Evolutionary conservation across 495 filamentous ascomycete species (phyloP).

Genomic region (Haplographium delicatum): DNA sequence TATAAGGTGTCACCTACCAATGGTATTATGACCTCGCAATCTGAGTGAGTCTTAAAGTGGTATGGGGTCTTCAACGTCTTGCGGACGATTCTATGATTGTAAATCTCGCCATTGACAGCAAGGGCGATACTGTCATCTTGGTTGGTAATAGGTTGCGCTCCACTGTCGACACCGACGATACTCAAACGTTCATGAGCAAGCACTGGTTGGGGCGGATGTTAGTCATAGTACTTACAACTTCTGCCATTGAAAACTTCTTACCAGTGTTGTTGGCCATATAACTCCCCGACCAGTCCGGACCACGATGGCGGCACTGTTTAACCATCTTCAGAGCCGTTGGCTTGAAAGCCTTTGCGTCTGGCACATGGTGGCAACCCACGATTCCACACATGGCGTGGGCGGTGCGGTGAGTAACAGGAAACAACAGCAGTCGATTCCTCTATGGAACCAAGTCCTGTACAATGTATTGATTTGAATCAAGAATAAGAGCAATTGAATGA

Average conservation of each 20-base stretch:
- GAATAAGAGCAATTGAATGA: neutral
- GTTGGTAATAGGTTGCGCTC: constrained; percentile 92
- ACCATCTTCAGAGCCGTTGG: constrained; percentile 90
- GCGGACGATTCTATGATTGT: constrained; percentile 93
- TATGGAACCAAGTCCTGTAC: too few relatives aligned
- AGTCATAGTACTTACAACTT: constrained; percentile 22
- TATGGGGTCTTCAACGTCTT: constrained; percentile 76
- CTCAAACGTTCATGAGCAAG: constrained; percentile 94
- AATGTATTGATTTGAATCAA: too few relatives aligned
- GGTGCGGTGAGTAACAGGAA: constrained; percentile 1
- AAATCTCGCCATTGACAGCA: constrained; percentile 99
- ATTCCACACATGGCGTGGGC: constrained; percentile 62
- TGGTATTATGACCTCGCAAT: constrained; percentile 97
- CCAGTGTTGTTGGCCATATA: constrained; percentile 84
- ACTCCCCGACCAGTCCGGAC: constrained; percentile 93
- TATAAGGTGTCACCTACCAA: constrained; percentile 54
- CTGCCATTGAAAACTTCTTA: constrained; percentile 36
- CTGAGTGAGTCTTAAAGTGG: constrained; percentile 95
- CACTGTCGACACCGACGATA: constrained; percentile 95
- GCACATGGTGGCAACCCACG: constrained; percentile 53
- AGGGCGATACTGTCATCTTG: constrained; percentile 81
- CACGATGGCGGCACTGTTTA: constrained; percentile 92
- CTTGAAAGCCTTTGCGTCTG: constrained; percentile 95
- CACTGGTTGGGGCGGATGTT: constrained; percentile 57
- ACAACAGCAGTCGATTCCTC: too few relatives aligned